phyloP scores from a whole-genome alignment of 2,329 filamentous ascomycete species.

The Laburnicola sp. region DNA sequence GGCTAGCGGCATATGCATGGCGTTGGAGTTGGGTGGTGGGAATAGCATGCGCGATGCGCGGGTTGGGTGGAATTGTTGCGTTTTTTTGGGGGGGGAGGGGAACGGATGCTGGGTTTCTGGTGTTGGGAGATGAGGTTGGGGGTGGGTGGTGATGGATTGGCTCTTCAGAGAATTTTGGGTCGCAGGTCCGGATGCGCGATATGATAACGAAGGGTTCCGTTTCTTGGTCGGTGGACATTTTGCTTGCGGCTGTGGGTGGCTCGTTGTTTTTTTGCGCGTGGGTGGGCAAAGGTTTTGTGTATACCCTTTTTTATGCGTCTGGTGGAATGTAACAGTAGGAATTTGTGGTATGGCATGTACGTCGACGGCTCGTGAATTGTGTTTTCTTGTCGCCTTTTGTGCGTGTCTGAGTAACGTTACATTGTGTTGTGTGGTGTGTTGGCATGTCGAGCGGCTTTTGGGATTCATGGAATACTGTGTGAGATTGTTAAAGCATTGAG shows the following conservation, averaged over 20 bases:
- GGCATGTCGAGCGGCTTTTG: too few species aligned
- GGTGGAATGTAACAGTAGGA: slow-evolving; percentile 8
- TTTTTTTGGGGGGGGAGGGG: too few species aligned
- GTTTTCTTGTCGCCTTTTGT: not conserved
- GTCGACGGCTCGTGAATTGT: not conserved
- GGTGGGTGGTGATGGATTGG: slow-evolving; percentile 9
- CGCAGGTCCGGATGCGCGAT: not conserved
- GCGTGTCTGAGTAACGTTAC: slow-evolving; percentile 5
- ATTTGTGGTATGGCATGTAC: not conserved
- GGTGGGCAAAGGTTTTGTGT: not conserved
- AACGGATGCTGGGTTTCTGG: not conserved
- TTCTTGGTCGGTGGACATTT: too few species aligned
- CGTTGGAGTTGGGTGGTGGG: too few species aligned
- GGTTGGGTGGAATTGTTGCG: too few species aligned
- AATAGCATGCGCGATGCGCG: too few species aligned
- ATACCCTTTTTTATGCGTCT: slow-evolving; percentile 1
- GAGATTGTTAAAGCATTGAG: not conserved
- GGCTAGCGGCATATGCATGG: too few species aligned
- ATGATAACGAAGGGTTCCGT: too few species aligned
- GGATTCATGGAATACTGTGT: not conserved
- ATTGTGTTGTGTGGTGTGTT: not conserved
- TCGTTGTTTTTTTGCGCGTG: not conserved
- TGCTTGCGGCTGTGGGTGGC: too few species aligned
- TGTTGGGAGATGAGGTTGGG: not conserved
- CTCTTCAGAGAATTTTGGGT: slow-evolving; percentile 22